Conservation (phyloP, 2,329 filamentous ascomycete species). For the Trichophyton verrucosum region DNA sequence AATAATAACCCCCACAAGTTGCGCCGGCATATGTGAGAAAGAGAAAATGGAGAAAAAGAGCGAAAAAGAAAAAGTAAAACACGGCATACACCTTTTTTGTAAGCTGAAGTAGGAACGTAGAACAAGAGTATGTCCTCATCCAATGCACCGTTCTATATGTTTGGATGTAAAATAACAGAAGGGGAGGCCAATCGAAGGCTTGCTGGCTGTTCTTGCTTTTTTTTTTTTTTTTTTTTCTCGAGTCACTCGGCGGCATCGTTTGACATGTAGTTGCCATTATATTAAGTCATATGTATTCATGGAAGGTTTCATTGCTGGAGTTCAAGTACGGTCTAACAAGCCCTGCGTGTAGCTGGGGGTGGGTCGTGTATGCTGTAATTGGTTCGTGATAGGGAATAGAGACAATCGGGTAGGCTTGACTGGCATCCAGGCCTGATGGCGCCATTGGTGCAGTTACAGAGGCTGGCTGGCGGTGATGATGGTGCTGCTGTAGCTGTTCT, state of each 20-base stretch:
- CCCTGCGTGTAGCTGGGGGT: not conserved
- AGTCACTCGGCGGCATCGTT: not conserved
- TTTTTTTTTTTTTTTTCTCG: not conserved
- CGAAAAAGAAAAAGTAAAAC: not conserved
- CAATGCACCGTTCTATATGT: constrained; percentile 1
- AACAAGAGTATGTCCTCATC: not conserved
- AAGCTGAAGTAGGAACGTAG: not conserved
- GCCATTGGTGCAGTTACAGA: not conserved
- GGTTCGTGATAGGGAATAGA: not conserved
- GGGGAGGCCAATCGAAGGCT: not conserved
- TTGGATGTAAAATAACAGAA: not conserved
- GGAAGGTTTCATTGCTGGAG: not conserved
- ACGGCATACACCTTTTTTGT: not conserved
- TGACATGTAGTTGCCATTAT: not conserved
- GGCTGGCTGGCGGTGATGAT: not conserved
- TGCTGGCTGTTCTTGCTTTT: not conserved
- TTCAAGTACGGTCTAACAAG: not conserved
- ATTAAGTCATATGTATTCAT: not conserved
- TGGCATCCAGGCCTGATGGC: not conserved
- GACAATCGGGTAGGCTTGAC: not conserved
- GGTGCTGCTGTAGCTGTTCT: not conserved
- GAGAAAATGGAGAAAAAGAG: not conserved
- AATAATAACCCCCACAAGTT: not conserved
- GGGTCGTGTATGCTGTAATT: not conserved
- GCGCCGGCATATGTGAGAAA: not conserved